A percentile compares a stretch with the other conserved stretches of the same genome.
phyloP scores from a whole-genome alignment of 2,329 filamentous ascomycete genomes.

The Nigrospora oryzae region DNA sequence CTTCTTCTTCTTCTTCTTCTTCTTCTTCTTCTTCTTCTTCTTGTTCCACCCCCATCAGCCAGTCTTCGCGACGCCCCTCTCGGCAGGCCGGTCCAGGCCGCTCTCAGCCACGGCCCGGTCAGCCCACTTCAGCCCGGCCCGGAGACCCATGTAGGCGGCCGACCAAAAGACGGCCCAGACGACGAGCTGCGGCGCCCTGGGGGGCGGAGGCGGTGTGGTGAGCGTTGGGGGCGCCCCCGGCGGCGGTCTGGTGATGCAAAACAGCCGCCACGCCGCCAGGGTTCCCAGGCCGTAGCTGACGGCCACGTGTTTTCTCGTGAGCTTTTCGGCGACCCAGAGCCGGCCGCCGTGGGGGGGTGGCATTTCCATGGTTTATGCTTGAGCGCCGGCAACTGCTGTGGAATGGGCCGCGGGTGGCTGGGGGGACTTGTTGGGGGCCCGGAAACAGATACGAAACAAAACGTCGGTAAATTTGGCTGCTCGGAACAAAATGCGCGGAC shows the following conservation, averaged over 20 bases:
- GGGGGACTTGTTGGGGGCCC: too few relatives aligned
- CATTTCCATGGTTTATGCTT: too few relatives aligned
- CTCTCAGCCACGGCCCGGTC: conserved; percentile 1
- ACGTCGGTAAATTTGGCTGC: too few relatives aligned
- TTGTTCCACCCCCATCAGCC: not conserved
- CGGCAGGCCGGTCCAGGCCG: conserved; percentile 1
- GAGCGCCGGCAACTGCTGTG: too few relatives aligned
- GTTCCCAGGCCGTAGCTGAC: not conserved
- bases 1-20: too few relatives aligned
- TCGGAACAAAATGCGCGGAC: too few relatives aligned
- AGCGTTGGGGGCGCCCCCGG: conserved; percentile 1
- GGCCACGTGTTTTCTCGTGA: not conserved
- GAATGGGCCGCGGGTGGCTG: too few relatives aligned
- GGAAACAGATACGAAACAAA: too few relatives aligned
- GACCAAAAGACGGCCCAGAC: conserved; percentile 7
- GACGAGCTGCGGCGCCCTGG: conserved; percentile 2
- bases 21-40: too few relatives aligned
- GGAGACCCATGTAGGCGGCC: conserved; percentile 1
- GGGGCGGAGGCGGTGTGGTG: conserved; percentile 1
- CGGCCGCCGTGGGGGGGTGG: not conserved
- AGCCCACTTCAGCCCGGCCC: conserved; percentile 4
- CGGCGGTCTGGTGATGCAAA: not conserved
- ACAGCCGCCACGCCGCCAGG: not conserved
- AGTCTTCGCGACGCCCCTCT: not conserved
- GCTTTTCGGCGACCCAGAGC: not conserved